Conservation (phyloP, 2,329 filamentous ascomycete species). For the Aspergillus fumigatiaffinis region DNA sequence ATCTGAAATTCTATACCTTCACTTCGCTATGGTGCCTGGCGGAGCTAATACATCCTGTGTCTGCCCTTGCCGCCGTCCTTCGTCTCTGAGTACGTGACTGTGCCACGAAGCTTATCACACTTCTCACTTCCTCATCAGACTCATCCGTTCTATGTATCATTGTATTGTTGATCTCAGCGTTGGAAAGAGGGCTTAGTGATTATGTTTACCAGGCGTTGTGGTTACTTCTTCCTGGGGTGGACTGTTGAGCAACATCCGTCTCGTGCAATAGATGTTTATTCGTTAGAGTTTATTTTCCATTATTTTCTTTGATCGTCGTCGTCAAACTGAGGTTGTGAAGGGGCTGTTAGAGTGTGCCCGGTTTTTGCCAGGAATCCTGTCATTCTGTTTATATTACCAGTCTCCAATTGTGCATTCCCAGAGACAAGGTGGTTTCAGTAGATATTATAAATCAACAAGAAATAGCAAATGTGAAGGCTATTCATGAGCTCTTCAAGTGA, state of each 20-base stretch:
- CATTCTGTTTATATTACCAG: constrained; percentile 3
- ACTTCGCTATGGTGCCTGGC: constrained; percentile 1
- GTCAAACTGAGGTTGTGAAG: background rate
- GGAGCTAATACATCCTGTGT: constrained; percentile 1
- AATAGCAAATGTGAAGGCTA: background rate
- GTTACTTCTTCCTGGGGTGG: constrained; percentile 13
- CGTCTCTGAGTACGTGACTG: background rate
- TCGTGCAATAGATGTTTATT: constrained; percentile 7
- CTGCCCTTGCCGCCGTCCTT: constrained; percentile 1
- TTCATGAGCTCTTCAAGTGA: background rate
- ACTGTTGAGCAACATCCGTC: constrained; percentile 9
- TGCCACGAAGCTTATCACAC: background rate
- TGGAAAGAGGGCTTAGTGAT: background rate
- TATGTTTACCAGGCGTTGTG: background rate
- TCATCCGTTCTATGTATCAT: background rate
- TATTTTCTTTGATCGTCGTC: constrained; percentile 2
- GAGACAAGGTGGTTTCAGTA: constrained; percentile 10
- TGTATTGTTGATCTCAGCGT: background rate
- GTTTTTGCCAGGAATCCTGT: background rate
- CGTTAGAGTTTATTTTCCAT: constrained; percentile 11
- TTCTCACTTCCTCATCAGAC: background rate
- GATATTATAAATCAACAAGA: constrained; percentile 14
- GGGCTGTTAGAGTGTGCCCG: background rate
- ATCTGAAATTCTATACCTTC: constrained; percentile 1
- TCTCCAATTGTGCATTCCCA: constrained; percentile 6